phyloP scores from a whole-genome alignment of 2,329 filamentous ascomycete species.

The Xenosphaeropsis pyriputrescens region DNA sequence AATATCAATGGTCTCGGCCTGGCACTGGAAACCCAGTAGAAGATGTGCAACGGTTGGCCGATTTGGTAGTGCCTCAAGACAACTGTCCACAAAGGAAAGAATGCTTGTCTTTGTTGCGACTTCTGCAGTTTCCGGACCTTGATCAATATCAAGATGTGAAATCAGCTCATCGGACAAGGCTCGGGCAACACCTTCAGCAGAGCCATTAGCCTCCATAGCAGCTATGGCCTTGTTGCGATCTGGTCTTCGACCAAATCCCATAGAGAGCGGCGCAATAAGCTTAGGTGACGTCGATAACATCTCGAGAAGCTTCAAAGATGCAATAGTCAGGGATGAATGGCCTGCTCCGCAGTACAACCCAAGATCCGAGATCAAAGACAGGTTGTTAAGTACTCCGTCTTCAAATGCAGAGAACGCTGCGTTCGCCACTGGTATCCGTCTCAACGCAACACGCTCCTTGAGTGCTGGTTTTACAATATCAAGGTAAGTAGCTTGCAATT shows the following conservation, averaged over 20 bases:
- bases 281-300: conserved; percentile 75
- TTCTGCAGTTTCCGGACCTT: conserved; percentile 51
- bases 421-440: conserved; percentile 50
- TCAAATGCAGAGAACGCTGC: conserved; percentile 79
- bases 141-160: conserved; percentile 56
- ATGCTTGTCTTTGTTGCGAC: conserved; percentile 77
- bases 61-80: conserved; percentile 58
- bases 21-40: conserved; percentile 74
- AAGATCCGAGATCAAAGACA: conserved; percentile 66
- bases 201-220: conserved; percentile 69
- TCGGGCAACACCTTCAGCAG: conserved; percentile 65
- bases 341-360: conserved; percentile 78
- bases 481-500: conserved; percentile 81
- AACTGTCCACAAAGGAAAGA: conserved; percentile 72
- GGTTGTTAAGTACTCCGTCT: conserved; percentile 72
- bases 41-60: conserved; percentile 82
- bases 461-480: conserved; percentile 74
- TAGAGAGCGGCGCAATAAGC: conserved; percentile 48
- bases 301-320: conserved; percentile 69
- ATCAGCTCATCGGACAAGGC: conserved; percentile 57
- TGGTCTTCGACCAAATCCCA: conserved; percentile 39
- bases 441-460: conserved; percentile 46
- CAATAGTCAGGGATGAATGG: conserved; percentile 65
- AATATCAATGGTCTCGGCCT: conserved; percentile 53
- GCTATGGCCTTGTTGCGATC: conserved; percentile 76